These are phyloP conservation scores for Pyropia haitanensis DNA, from an alignment of 23 red algal genomes.

Conservation along the genomic window DNA sequence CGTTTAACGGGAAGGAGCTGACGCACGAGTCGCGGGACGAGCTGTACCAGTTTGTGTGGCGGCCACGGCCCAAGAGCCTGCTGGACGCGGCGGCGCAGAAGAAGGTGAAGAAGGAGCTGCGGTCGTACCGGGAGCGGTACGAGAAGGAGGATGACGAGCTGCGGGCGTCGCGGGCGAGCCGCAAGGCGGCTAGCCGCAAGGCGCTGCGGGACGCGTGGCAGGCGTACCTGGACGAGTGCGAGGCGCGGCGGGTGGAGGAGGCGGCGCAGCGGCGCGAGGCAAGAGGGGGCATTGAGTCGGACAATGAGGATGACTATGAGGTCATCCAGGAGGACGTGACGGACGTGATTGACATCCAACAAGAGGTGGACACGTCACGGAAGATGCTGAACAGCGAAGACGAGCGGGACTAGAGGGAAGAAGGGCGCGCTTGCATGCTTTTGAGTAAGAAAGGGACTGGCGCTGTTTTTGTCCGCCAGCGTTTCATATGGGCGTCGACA, in stretches of 20 bases:
- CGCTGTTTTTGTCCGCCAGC: too few relatives aligned
- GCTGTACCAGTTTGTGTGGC: slow-evolving; percentile 88
- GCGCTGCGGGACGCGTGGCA: slow-evolving; percentile 28
- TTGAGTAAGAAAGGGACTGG: too few relatives aligned
- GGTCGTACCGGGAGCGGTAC: slow-evolving; percentile 65
- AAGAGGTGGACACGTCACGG: slow-evolving; percentile 16
- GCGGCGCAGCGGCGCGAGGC: background rate
- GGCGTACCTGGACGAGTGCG: slow-evolving; percentile 20
- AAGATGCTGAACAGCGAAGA: slow-evolving; percentile 31
- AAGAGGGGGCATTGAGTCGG: slow-evolving; percentile 11
- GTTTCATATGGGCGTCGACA: too few relatives aligned
- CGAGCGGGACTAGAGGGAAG: slow-evolving; percentile 20
- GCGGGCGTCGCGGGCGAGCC: slow-evolving; percentile 55
- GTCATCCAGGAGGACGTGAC: slow-evolving; percentile 15
- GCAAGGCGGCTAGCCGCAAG: slow-evolving; percentile 27
- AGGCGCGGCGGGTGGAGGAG: slow-evolving; percentile 13
- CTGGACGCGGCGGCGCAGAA: slow-evolving; percentile 59
- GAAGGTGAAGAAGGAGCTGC: slow-evolving; percentile 67
- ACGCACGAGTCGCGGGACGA: slow-evolving; percentile 28
- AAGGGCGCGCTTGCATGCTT: background rate
- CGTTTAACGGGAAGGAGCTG: slow-evolving; percentile 74
- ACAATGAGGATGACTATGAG: slow-evolving; percentile 3
- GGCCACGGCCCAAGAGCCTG: slow-evolving; percentile 67
- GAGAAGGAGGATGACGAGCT: slow-evolving; percentile 90
- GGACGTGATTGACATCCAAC: slow-evolving; percentile 20